phyloP scores from a whole-genome alignment of 2,329 filamentous ascomycete genomes.

The Pestalotiopsis sp. region DNA sequence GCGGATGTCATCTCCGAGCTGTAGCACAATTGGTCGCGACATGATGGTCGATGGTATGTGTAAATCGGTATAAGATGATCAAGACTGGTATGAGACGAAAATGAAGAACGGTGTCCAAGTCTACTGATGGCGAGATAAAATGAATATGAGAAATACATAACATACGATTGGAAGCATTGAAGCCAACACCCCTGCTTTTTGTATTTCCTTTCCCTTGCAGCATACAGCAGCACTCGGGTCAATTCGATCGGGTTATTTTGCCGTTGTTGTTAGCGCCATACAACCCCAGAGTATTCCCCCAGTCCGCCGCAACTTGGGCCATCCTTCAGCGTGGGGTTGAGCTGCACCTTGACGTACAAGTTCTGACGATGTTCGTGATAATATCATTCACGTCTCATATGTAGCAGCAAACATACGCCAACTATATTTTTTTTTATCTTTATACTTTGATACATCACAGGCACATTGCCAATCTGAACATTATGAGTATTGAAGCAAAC shows the following conservation, averaged over 20 bases:
- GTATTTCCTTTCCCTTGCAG: not conserved
- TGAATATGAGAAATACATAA: not conserved
- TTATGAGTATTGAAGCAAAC: not conserved
- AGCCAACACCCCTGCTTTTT: not conserved
- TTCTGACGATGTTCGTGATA: not conserved
- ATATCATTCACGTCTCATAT: not conserved
- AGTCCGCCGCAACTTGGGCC: not conserved
- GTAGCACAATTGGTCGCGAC: slow-evolving; percentile 18
- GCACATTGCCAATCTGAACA: not conserved
- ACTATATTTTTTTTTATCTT: too few relatives aligned
- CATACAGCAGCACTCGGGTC: not conserved
- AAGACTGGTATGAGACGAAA: not conserved
- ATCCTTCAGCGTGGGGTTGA: not conserved
- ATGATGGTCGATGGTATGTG: not conserved
- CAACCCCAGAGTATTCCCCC: not conserved
- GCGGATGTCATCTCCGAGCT: slow-evolving; percentile 19
- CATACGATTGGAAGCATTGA: not conserved
- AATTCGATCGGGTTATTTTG: slow-evolving; percentile 1
- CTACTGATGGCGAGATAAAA: not conserved
- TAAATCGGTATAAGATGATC: not conserved
- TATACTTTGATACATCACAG: not conserved
- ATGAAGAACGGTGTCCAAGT: not conserved
- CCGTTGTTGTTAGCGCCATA: not conserved
- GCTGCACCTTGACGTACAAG: not conserved
- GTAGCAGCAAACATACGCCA: too few relatives aligned